Base-by-base conservation (phyloP, 441 rosid species). In the Corymbia citriodora region DNA sequence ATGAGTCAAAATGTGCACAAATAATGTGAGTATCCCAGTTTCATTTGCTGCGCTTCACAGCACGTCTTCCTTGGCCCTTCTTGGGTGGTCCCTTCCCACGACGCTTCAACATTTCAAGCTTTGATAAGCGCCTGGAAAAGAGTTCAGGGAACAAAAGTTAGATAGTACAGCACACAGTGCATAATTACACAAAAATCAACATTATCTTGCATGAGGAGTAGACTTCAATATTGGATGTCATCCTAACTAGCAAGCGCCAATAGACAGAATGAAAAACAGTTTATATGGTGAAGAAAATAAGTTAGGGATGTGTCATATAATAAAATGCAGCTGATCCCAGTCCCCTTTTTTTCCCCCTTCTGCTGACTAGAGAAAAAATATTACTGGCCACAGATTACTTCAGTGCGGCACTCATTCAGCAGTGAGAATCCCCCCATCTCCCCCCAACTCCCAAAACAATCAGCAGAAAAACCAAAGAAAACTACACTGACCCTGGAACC, bases 51-150 rank as follows among this genome's bases (percentile, higher is more conserved):
- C 89, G 79, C 65, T 90, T 91, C 12, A 68, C 55, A 36, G 92
- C 92, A 48, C 88, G 92, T 50, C 54, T 91, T 31, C 92, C 92
- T 74, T 89, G 92, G 57, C 92, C 92, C 85, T 91, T 91, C 88
- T 91, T 87, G 55, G 92, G 91, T 49, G 92, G 91, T 87, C 92
- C 92, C 92, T 91, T 91, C 11, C 92, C 92, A 91, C 90, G 92
- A 11, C 90, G 90, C 90, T 91, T 91, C 90, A 91, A 87, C 92
- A 91, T 91, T 74, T 91, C 90, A 74, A 91, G 92, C 87, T 88
- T 91, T 8, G 87, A 87, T 61, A 91, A 89, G 36, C 91, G 91
- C 85, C 92, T 91, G 87, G 49, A 86, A 53, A 68, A 90, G 89
- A 25, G 50, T 29, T 3, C 3, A 45, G 65, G 40, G 53, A 50